These are phyloP conservation scores for Cryptosporidium parvum DNA, from an alignment of 169 alveolate genomes.

Conservation along the genomic window DNA sequence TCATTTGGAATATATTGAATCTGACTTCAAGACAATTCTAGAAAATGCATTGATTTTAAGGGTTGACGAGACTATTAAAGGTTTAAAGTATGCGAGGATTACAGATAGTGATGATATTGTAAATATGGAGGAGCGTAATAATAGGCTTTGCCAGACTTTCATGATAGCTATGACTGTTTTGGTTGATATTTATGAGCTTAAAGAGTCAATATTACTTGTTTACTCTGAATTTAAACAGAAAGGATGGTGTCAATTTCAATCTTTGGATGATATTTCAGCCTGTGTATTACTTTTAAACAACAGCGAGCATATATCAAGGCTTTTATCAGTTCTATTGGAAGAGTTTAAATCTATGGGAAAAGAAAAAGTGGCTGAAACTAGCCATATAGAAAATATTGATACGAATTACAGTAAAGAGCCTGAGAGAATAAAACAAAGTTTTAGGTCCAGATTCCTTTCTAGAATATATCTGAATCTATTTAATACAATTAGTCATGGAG, in stretches of 20 bases:
- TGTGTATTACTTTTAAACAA: neutral
- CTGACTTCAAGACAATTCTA: neutral
- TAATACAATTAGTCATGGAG: neutral
- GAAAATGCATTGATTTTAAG: slow-evolving; percentile 17
- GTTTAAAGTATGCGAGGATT: neutral
- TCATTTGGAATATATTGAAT: neutral
- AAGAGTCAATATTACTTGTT: neutral
- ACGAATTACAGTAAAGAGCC: neutral
- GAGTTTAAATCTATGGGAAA: slow-evolving; percentile 16
- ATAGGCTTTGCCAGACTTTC: neutral
- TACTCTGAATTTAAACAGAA: slow-evolving; percentile 10
- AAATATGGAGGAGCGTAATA: neutral
- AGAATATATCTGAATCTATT: slow-evolving; percentile 11
- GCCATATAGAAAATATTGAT: neutral
- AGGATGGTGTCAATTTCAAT: slow-evolving; percentile 1
- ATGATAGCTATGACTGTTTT: neutral
- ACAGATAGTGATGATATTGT: neutral
- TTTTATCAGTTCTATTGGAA: neutral
- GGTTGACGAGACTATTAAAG: neutral
- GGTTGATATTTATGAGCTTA: slow-evolving; percentile 33
- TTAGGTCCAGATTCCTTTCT: slow-evolving; percentile 8
- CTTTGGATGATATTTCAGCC: neutral
- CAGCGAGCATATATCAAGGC: neutral
- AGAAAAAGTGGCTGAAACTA: neutral
- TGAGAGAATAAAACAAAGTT: neutral